These are phyloP conservation scores for Leccinum holopus DNA, from an alignment of 1,284 basidiomycete species.

Conservation along the genomic window DNA sequence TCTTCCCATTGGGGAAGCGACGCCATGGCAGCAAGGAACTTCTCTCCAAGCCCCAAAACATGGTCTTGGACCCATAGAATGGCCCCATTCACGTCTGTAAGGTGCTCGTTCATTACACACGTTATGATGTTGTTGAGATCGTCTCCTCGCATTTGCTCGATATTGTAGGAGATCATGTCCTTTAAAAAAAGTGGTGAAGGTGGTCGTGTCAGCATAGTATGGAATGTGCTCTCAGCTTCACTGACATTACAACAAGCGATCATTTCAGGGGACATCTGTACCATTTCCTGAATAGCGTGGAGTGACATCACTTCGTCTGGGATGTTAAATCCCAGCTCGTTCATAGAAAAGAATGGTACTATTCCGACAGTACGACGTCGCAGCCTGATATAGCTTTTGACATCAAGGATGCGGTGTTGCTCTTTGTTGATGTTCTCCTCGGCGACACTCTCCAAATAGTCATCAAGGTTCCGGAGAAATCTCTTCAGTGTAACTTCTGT, in stretches of 20 bases:
- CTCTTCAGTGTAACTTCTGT: neutral
- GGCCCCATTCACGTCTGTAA: conserved; percentile 36
- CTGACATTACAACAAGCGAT: neutral
- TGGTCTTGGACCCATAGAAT: conserved; percentile 34
- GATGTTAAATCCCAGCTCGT: neutral
- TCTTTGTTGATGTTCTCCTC: neutral
- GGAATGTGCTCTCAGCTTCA: neutral
- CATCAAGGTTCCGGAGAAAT: neutral
- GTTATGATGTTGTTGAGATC: neutral
- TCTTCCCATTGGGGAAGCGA: neutral
- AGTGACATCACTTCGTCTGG: neutral
- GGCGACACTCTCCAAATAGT: neutral
- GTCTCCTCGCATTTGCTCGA: neutral
- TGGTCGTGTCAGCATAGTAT: neutral
- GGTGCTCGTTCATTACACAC: conserved; percentile 38
- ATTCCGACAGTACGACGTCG: neutral
- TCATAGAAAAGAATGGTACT: neutral
- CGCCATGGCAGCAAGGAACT: neutral
- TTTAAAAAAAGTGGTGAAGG: neutral
- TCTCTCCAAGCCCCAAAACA: neutral
- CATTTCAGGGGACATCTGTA: neutral
- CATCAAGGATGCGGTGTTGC: neutral
- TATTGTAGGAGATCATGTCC: neutral
- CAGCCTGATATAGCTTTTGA: neutral
- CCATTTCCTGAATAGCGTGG: neutral